These are phyloP conservation scores for Candida lessepsii DNA, from an alignment of 805 yeast species.

Conservation along the genomic window DNA sequence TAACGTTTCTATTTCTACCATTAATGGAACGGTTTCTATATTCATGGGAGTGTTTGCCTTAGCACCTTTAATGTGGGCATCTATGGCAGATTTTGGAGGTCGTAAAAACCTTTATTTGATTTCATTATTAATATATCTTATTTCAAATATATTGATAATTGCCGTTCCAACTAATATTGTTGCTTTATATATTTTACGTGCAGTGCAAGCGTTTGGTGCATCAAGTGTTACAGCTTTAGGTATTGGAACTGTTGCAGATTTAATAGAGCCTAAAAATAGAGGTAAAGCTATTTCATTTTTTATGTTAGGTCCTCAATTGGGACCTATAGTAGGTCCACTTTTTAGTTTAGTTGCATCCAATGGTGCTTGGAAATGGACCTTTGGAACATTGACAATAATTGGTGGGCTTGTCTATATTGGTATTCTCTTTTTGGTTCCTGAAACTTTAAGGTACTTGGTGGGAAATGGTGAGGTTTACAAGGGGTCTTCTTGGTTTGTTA, in stretches of 20 bases:
- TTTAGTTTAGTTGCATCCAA: conserved; percentile 26
- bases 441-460: conserved; percentile 37
- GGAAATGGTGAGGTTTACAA: conserved; percentile 32
- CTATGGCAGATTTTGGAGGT: conserved; percentile 55
- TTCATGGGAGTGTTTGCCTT: conserved; percentile 57
- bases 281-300: conserved; percentile 33
- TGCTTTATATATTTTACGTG: conserved; percentile 28
- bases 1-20: conserved; percentile 38
- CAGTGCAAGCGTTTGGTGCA: conserved; percentile 38
- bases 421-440: conserved; percentile 35
- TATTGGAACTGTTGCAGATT: conserved; percentile 36
- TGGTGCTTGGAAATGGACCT: conserved; percentile 35
- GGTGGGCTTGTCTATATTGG: conserved; percentile 24
- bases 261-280: conserved; percentile 28
- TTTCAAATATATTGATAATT: conserved; percentile 30
- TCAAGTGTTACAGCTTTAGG: conserved; percentile 38
- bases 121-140: conserved; percentile 25
- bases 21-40: conserved; percentile 56
- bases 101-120: conserved; percentile 29
- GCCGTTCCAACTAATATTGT: conserved; percentile 29
- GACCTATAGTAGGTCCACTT: conserved; percentile 39
- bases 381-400: conserved; percentile 31
- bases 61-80: conserved; percentile 57
- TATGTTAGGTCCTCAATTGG: conserved; percentile 41
- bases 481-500: conserved; percentile 22